Conservation (phyloP, 257 asterid species). For the Marsdenia floribunda region DNA sequence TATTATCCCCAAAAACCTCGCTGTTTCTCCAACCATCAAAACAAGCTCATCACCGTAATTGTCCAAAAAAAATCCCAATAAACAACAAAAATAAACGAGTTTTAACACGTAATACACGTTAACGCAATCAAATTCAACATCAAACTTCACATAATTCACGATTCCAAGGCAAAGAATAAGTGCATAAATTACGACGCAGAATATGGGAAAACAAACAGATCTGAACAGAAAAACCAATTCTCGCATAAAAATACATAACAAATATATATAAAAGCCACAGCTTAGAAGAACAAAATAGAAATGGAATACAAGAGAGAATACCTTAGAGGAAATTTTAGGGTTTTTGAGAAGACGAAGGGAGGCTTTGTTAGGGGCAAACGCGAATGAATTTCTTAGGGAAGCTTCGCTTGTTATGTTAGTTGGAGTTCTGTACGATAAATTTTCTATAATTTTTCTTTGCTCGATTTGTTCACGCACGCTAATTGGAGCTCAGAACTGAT, state of each 20-base stretch:
- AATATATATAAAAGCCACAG: not conserved
- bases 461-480: conserved; percentile 28
- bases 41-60: conserved; percentile 5
- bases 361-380: conserved; percentile 6
- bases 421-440: conserved; percentile 21
- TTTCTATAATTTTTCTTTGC: conserved; percentile 7
- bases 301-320: conserved; percentile 14
- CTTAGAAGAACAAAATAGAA: not conserved
- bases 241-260: not conserved
- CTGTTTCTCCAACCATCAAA: not conserved
- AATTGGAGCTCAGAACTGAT: conserved; percentile 7
- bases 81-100: not conserved
- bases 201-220: conserved; percentile 27
- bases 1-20: conserved; percentile 11
- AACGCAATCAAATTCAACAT: not conserved
- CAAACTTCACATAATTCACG: conserved; percentile 5
- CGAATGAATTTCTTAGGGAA: conserved; percentile 17
- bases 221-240: conserved; percentile 21
- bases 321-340: conserved; percentile 20
- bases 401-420: conserved; percentile 26
- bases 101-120: not conserved
- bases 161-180: not conserved
- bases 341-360: conserved; percentile 18
- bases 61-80: conserved; percentile 2
- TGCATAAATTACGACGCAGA: conserved; percentile 14